Percentiles rank a stretch among this genome's conserved stretches.
Evolutionary conservation across 2,329 filamentous ascomycete genomes (phyloP).

Genomic region (Diaporthe citri): DNA sequence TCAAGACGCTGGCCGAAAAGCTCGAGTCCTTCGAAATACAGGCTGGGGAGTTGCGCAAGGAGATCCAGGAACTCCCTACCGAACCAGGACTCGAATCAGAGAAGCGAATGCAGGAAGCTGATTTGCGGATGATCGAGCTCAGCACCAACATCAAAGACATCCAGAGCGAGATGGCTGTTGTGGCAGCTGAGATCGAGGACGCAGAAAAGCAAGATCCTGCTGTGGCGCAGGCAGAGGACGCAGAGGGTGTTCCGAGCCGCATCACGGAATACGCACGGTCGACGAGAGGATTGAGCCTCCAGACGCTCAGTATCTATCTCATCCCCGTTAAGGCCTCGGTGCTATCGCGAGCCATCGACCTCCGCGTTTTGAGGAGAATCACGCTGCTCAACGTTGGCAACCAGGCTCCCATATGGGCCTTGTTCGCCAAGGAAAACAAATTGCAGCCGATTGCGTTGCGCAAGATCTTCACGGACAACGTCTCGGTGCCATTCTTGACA

Average conservation of each 20-base stretch:
- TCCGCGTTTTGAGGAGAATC: slow-evolving; percentile 67
- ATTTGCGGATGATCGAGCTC: slow-evolving; percentile 49
- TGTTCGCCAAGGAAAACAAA: slow-evolving; percentile 67
- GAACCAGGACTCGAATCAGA: slow-evolving; percentile 36
- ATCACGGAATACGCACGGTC: slow-evolving; percentile 67
- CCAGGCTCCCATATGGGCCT: slow-evolving; percentile 71
- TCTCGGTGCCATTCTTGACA: slow-evolving; percentile 66
- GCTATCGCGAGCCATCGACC: slow-evolving; percentile 67
- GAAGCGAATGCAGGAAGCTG: slow-evolving; percentile 44
- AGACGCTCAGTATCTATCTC: slow-evolving; percentile 67
- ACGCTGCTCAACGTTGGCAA: slow-evolving; percentile 74
- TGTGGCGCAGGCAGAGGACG: slow-evolving; percentile 31
- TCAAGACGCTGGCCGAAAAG: slow-evolving; percentile 51
- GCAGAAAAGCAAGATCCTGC: slow-evolving; percentile 45
- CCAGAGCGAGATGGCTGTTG: slow-evolving; percentile 50
- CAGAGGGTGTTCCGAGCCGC: slow-evolving; percentile 44
- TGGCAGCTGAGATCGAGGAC: slow-evolving; percentile 54
- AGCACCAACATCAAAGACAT: slow-evolving; percentile 50
- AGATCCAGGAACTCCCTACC: slow-evolving; percentile 47
- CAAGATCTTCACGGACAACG: slow-evolving; percentile 74
- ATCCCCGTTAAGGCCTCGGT: slow-evolving; percentile 72
- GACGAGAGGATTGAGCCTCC: slow-evolving; percentile 69
- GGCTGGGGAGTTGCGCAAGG: slow-evolving; percentile 47
- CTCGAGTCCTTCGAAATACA: slow-evolving; percentile 50
- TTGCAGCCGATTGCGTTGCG: slow-evolving; percentile 63